Base-by-base conservation (phyloP, 2,329 filamentous ascomycete species). In the Colletotrichum chlorophyti region DNA sequence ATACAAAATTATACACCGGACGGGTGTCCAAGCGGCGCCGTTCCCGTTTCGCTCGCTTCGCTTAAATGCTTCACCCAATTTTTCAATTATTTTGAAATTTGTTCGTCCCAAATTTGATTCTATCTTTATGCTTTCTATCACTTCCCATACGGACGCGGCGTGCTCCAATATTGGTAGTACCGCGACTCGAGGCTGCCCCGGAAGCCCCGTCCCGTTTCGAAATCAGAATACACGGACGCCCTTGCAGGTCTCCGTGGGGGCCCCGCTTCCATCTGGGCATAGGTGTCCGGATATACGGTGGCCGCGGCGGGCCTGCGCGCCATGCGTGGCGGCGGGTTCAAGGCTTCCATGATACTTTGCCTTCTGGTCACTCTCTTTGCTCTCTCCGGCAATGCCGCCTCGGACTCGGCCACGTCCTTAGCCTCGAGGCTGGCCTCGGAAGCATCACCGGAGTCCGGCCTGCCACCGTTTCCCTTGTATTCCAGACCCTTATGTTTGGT, bases 291-390 rank as follows among this genome's bases (percentile, higher is more conserved):
- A 17, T 59, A 49, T 2, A 5, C 23, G 4, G 24, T 23, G 6
- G 43, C 14, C 4, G 34, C 19, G 14, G 6, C 32, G 1, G 41
- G 23, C 6, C 10, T 21, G 2, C 26, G 55, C 11, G 41, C 21
- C 6, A 10, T 21, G 2, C 26, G 55, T 10, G 43, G 43, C 15
- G 38, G 46, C 10, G 12, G 47, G 4, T 26, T 52, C 11, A 63
- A 17, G 4, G 52, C 61, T 7, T 61, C 58, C 12, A 63, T 38
- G 17, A 63, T 21, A 12, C 58, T 61, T 19, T 58, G 48, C 17
- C 61, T 43, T 17, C 58, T 61, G 4, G 48, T 63, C 15, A 61
- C 32, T 12, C 58, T 40, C 17, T 49, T 52, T n/a, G 58, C 48
- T n/a, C 58, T 61, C 12, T 53, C 27, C 4, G 58, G 53, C 17